Evolutionary conservation across 1,284 basidiomycete genomes (phyloP), one percentile per base, ranked within the genome.

Genomic region (Moesziomyces aphidis): DNA sequence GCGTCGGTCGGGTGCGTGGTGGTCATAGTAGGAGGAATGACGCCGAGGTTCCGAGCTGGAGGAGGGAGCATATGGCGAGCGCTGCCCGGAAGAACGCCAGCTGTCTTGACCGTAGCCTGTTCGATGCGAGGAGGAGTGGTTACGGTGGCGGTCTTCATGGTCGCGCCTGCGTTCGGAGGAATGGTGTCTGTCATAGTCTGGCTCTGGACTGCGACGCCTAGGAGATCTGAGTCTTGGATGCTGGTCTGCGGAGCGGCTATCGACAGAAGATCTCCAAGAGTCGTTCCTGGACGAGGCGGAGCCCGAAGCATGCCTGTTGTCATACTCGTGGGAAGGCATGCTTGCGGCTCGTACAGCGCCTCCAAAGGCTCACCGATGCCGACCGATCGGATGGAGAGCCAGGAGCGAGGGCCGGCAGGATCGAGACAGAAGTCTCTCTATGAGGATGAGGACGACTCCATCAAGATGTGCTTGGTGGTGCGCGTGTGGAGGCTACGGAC

Each of bases 311-410:
- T 61, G 50, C 54, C 67, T 55, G 11, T 31, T 60, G 13, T 47
- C 50, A 3, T 42, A 36, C 31, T 61, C 51, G 39, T 54, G 49
- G 3, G 61, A 64, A 43, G 67, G 58, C 67, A 70, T 70, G 39
- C 39, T 42, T 17, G 17, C 11, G n/a, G 39, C 39, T 42, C 19
- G 39, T 19, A 19, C 13, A 8, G 17, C 15, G 39, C 39, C 15
- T 42, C 5, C 17, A 5, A 17, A 7, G 17, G 39, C 36, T 54
- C 45, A 49, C 21, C 44, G 42, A 17, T 15, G 52, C 26, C 21
- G 21, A 23, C 19, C 23, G 13, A 55, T 39, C 22, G 19, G 23
- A 21, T 17, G 26, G 23, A n/a, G 24, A 24, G 17, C 26, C 36
- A 50, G 19, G 42, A 26, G 22, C 10, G 10, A 26, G 31, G 31